A percentile compares a stretch with the other conserved stretches of the same genome.
These are phyloP conservation scores for Pestalotiopsis sp. DNA, from an alignment of 2,329 filamentous ascomycete genomes.

Conservation along the genomic window DNA sequence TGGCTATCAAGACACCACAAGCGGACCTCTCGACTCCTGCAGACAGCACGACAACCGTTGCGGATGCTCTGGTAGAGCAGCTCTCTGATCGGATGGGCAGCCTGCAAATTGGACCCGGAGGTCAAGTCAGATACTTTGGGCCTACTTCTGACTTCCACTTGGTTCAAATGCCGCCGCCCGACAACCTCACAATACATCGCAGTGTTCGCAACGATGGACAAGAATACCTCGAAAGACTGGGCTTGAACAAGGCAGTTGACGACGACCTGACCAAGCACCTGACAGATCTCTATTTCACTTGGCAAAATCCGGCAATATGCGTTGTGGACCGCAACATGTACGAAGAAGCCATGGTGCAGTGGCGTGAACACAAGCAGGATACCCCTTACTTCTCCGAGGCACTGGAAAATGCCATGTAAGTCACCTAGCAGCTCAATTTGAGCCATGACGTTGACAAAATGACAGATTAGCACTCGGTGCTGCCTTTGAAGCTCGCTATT, in stretches of 20 bases:
- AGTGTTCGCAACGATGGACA: slow-evolving; percentile 27
- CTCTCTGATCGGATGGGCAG: slow-evolving; percentile 29
- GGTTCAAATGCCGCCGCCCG: slow-evolving; percentile 25
- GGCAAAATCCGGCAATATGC: slow-evolving; percentile 10
- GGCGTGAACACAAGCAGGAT: not conserved
- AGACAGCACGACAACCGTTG: slow-evolving; percentile 15
- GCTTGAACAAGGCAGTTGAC: slow-evolving; percentile 2
- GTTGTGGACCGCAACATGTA: slow-evolving; percentile 10
- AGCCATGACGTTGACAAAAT: not conserved
- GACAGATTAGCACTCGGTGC: slow-evolving; percentile 42
- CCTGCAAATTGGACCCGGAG: slow-evolving; percentile 25
- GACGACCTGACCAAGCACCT: slow-evolving; percentile 1
- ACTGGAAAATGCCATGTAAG: slow-evolving; percentile 13
- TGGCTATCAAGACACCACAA: not conserved
- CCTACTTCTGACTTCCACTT: slow-evolving; percentile 31
- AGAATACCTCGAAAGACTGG: slow-evolving; percentile 24
- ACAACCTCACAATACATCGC: slow-evolving; percentile 25
- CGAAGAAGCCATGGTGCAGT: slow-evolving; percentile 7
- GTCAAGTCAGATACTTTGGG: slow-evolving; percentile 26
- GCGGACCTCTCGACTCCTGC: not conserved
- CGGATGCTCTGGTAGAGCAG: slow-evolving; percentile 27
- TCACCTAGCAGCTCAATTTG: not conserved
- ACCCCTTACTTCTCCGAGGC: slow-evolving; percentile 13
- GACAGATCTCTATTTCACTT: slow-evolving; percentile 8
- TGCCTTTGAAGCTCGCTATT: slow-evolving; percentile 44